Evolutionary conservation across 2,329 filamentous ascomycete species (phyloP), one percentile per base, ranked within the genome.

Genomic region (Lecanosticta acicola): DNA sequence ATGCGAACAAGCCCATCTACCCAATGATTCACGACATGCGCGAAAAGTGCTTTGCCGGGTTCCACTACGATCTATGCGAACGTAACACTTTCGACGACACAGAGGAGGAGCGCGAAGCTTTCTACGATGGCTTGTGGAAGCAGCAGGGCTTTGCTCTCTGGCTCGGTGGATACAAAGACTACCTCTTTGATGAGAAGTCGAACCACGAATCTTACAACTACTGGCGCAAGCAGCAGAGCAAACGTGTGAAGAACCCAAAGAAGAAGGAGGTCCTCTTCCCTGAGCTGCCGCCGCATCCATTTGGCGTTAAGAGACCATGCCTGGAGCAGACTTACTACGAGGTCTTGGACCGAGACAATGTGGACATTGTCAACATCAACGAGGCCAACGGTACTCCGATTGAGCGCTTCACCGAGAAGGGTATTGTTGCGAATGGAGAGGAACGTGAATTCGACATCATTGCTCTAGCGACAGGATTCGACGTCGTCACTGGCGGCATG

Each of bases 41-140:
- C 2, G 69, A 77, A 57, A 73, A 66, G 9, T 76, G 65, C 26
- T 83, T 80, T 55, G 75, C 71, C 1, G 80, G 81, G 1, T 81
- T 85, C 59, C 62, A 71, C 3, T 84, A 79, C 50, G 75, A 78
- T 53, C 77, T 71, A 55, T 54, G 67, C 3, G 68, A 80, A 56
- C 74, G 73, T 47, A 73, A 75, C 34, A 80, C 78, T 0, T 77
- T 72, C 37, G 69, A 72, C 16, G 69, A 72, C 11, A 54, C 51
- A 2, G 60, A 66, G 2, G 67, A 71, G 47, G 64, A 71, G 48
- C 65, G 70, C 3, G 67, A 73, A 46, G 63, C 60, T 3, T 69
- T 72, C 53, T 73, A 67, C 45, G 60, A 72, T 42, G 62, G 66
- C 46, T 56, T 69, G 2, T 72, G 66, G 59, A 54, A 65, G 38